Evolutionary conservation across 2,329 filamentous ascomycete species (phyloP).

Genomic region (Fusarium cicatricum): DNA sequence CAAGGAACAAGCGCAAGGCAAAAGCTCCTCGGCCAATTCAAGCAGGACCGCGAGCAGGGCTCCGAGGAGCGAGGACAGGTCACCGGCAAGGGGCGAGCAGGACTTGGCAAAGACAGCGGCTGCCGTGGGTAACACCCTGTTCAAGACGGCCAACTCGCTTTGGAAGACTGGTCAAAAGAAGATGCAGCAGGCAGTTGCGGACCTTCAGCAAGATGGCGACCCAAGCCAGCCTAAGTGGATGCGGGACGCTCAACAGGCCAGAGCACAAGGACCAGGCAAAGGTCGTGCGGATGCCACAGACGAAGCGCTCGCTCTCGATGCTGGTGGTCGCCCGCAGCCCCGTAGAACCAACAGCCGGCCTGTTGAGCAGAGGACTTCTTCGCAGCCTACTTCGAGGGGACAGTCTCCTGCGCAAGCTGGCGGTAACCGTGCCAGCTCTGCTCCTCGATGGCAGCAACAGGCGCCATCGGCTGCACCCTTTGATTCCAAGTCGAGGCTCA

Average conservation of each 20-base stretch:
- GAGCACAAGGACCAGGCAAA: slow-evolving; percentile 46
- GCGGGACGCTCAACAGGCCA: slow-evolving; percentile 71
- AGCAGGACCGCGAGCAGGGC: slow-evolving; percentile 31
- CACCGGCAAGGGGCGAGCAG: slow-evolving; percentile 65
- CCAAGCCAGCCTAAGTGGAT: slow-evolving; percentile 93
- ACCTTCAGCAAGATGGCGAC: slow-evolving; percentile 78
- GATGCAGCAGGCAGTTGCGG: slow-evolving; percentile 89
- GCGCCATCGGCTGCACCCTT: slow-evolving; percentile 48
- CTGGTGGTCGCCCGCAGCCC: slow-evolving; percentile 64
- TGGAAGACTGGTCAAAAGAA: slow-evolving; percentile 97
- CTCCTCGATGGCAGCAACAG: slow-evolving; percentile 68
- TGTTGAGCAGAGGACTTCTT: slow-evolving; percentile 38
- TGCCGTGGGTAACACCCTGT: slow-evolving; percentile 80
- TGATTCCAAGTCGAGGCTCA: slow-evolving; percentile 64
- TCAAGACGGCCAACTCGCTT: slow-evolving; percentile 93
- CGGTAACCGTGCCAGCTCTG: slow-evolving; percentile 54
- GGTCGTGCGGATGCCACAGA: slow-evolving; percentile 62
- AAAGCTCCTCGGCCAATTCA: slow-evolving; percentile 54
- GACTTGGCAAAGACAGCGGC: slow-evolving; percentile 85
- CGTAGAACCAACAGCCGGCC: slow-evolving; percentile 39
- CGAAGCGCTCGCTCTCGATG: slow-evolving; percentile 83
- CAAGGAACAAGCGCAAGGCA: slow-evolving; percentile 72
- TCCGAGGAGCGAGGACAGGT: slow-evolving; percentile 58
- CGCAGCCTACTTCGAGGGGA: slow-evolving; percentile 52
- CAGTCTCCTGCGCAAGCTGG: slow-evolving; percentile 59